These are phyloP conservation scores for Athelia psychrophila DNA, from an alignment of 1,284 basidiomycete genomes.

Conservation along the genomic window DNA sequence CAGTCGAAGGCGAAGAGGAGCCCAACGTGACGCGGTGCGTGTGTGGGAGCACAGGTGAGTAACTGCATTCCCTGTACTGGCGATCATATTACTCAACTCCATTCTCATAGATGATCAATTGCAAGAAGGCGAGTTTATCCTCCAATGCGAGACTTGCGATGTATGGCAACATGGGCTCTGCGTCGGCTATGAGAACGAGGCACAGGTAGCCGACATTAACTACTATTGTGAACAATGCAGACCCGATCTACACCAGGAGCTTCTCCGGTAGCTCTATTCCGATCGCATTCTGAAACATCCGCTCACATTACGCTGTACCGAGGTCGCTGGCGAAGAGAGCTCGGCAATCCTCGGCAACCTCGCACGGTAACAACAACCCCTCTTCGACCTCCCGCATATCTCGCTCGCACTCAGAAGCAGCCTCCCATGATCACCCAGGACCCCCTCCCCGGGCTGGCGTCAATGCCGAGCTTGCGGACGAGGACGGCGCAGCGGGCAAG, in stretches of 20 bases:
- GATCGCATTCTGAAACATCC: constrained; percentile 2
- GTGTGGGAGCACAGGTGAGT: constrained; percentile 84
- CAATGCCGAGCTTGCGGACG: constrained; percentile 26
- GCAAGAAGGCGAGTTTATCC: constrained; percentile 91
- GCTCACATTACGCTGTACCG: constrained; percentile 9
- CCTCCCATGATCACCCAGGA: constrained; percentile 40
- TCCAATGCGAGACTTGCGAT: constrained; percentile 95
- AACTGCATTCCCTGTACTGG: neutral
- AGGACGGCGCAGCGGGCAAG: constrained; percentile 10
- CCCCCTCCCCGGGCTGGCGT: constrained; percentile 30
- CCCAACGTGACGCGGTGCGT: constrained; percentile 91
- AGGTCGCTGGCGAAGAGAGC: constrained; percentile 63
- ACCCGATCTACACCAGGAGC: constrained; percentile 81
- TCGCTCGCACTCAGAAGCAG: constrained; percentile 75
- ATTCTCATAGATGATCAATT: constrained; percentile 41
- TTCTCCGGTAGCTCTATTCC: constrained; percentile 56
- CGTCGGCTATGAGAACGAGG: constrained; percentile 90
- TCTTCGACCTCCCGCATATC: constrained; percentile 53
- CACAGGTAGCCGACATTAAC: constrained; percentile 75
- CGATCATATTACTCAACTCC: constrained; percentile 7
- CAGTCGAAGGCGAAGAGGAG: constrained; percentile 68
- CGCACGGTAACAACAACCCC: constrained; percentile 40
- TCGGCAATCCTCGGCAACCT: constrained; percentile 63
- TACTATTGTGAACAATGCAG: constrained; percentile 95
- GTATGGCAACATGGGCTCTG: constrained; percentile 98